phyloP scores from a whole-genome alignment of 2,329 filamentous ascomycete genomes.

The Phialophora expanda region DNA sequence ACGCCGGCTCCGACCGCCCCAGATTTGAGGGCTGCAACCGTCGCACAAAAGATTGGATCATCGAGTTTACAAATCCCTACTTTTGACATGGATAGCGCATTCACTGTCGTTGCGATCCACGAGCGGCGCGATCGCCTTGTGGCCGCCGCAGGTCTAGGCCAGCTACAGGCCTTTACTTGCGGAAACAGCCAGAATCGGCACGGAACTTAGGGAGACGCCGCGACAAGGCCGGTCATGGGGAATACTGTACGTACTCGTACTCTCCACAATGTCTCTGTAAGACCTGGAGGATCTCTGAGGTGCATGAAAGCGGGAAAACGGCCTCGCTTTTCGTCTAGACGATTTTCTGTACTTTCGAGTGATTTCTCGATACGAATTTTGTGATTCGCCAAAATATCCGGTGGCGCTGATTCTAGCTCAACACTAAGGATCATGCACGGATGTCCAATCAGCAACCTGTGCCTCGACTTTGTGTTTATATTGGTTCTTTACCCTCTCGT shows the following conservation, averaged over 20 bases:
- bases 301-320: neutral
- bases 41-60: neutral
- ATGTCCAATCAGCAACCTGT: constrained; percentile 21
- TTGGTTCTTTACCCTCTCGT: constrained; percentile 20
- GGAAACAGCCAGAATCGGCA: constrained; percentile 1
- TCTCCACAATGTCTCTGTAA: neutral
- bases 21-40: constrained; percentile 1
- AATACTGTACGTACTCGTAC: neutral
- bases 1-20: neutral
- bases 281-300: neutral
- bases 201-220: neutral
- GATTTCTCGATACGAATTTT: constrained; percentile 21
- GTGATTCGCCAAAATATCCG: constrained; percentile 24
- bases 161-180: constrained; percentile 1
- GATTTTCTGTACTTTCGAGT: constrained; percentile 12
- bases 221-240: neutral
- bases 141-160: constrained; percentile 1
- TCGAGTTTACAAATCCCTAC: constrained; percentile 13
- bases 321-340: constrained; percentile 1
- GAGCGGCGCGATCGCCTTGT: neutral
- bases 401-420: constrained; percentile 12
- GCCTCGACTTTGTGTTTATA: constrained; percentile 14
- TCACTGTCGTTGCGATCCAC: neutral
- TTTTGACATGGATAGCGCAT: constrained; percentile 3
- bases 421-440: constrained; percentile 1